Base-by-base conservation (phyloP, 495 filamentous ascomycete species). In the Aspergillus funiculosus region DNA sequence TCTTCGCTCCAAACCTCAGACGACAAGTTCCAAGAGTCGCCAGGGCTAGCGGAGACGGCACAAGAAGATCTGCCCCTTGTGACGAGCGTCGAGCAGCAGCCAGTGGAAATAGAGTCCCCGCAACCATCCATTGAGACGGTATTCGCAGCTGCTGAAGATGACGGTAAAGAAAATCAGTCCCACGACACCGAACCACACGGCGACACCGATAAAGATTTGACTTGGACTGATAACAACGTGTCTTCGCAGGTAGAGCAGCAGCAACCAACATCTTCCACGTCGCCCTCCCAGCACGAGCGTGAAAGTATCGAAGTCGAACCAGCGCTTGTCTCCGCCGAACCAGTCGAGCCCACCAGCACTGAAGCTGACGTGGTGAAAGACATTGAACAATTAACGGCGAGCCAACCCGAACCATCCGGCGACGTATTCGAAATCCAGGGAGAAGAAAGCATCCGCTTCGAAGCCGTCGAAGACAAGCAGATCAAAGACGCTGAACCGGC, bases 91-190 rank as follows among this genome's bases (percentile, higher is more conserved):
- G 39, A 24, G 6, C 39, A 48, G 41, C 40, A 29, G 10, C 39
- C 46, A 5, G 39, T 48, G 49, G 64, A 61, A 35, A 51, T 32
- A 41, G 46, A 62, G 41, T 43, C 51, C 50, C 44, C 59, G 40
- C 63, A 62, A 34, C 30, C 48, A 27, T 50, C 53, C 49, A 51
- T 56, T 52, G 60, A 63, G 34, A 63, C 59, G 57, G 63, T 59
- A 54, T 30, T 49, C 58, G 58, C 58, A 56, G 65, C 67, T 67
- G 61, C 63, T 61, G 67, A 71, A 64, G 58, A 69, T 62, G 63
- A 71, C 62, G 65, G 67, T 71, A 71, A 73, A 69, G 67, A 71
- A 47, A 52, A 65, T 66, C 69, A 71, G 67, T 71, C 67, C 64
- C 67, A 64, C 67, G 67, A 63, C 64, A 66, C 50, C 53, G 57